Conservation (phyloP, 1,139 yeast genomes). For the Hanseniaspora uvarum region DNA sequence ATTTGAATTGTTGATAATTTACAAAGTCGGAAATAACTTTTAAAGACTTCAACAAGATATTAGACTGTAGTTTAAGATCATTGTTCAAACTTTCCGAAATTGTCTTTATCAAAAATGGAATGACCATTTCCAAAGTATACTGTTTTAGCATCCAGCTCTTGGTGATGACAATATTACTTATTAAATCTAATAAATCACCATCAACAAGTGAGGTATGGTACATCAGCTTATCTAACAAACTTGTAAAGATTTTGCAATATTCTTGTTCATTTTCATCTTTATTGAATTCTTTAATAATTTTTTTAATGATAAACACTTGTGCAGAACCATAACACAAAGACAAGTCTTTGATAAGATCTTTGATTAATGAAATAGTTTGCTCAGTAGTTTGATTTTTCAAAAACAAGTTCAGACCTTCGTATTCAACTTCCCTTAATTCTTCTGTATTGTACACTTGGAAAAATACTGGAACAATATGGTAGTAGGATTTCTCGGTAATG, state of each 20-base stretch:
- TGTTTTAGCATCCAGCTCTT: slow-evolving; percentile 58
- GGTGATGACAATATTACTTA: slow-evolving; percentile 35
- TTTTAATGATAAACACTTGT: background rate
- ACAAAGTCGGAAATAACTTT: slow-evolving; percentile 47
- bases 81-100: slow-evolving; percentile 29
- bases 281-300: background rate
- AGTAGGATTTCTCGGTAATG: background rate
- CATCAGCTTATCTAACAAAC: background rate
- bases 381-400: background rate
- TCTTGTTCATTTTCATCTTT: slow-evolving; percentile 1
- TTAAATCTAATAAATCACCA: background rate
- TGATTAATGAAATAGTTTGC: background rate
- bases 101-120: slow-evolving; percentile 33
- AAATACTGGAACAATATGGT: slow-evolving; percentile 1
- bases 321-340: background rate
- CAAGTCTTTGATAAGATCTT: background rate
- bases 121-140: slow-evolving; percentile 48
- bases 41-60: slow-evolving; percentile 31
- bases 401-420: background rate
- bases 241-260: slow-evolving; percentile 3
- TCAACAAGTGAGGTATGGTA: background rate
- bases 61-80: slow-evolving; percentile 10
- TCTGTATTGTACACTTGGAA: background rate
- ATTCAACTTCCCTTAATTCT: no score
- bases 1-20: slow-evolving; percentile 57